Percentiles rank a stretch among this genome's conserved stretches.
Evolutionary conservation across 306 rosid species (phyloP).

Genomic region (Prunus dulcis): DNA sequence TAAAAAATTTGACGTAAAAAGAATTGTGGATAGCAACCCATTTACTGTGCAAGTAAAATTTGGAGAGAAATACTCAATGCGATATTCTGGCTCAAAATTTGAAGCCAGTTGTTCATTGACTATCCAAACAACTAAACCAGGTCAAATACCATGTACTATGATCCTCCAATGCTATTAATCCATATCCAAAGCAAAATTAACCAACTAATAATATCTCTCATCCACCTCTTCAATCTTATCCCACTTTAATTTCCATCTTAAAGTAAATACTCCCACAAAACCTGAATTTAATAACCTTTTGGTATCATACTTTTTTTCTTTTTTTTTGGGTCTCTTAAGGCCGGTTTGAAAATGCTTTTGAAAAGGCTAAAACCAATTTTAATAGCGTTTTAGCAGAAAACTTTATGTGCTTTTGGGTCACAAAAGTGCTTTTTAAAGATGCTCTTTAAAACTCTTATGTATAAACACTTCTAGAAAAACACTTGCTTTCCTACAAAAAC

Average conservation of each 20-base stretch:
- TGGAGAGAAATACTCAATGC: not conserved
- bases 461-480: too few species aligned
- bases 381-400: too few species aligned
- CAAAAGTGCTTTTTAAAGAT: too few species aligned
- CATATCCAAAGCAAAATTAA: not conserved
- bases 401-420: too few species aligned
- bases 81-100: not conserved
- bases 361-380: too few species aligned
- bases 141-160: not conserved
- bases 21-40: constrained; percentile 4
- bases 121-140: not conserved
- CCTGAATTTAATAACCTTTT: constrained; percentile 15
- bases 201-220: not conserved
- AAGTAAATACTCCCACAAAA: not conserved
- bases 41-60: not conserved
- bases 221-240: not conserved
- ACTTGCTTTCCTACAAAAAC: too few species aligned
- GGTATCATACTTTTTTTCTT: constrained; percentile 13
- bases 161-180: not conserved
- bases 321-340: not conserved
- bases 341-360: too few species aligned
- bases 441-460: too few species aligned
- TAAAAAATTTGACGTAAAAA: not conserved
- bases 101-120: not conserved
- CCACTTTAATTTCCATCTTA: not conserved